Evolutionary conservation across 345 rosid genomes (phyloP).

Genomic region (Sisymbrium irio): DNA sequence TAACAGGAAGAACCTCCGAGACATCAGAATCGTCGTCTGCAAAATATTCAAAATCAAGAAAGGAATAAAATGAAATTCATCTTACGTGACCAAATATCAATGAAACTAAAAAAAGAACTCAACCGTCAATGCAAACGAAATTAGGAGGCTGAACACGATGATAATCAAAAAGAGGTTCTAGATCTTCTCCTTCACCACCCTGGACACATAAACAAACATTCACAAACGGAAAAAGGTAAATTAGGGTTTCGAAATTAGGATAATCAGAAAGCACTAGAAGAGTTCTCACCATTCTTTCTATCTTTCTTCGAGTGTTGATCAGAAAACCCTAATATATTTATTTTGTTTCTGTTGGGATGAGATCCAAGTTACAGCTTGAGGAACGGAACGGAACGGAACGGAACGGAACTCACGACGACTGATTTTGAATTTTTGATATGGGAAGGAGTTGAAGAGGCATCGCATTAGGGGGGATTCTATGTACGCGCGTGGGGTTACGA

Average conservation of each 20-base stretch:
- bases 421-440: conserved; percentile 25
- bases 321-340: too few relatives aligned
- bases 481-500: conserved; percentile 11
- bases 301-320: too few relatives aligned
- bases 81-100: not conserved
- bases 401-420: not conserved
- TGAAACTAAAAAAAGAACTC: not conserved
- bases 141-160: conserved; percentile 61
- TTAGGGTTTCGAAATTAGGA: conserved; percentile 21
- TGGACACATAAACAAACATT: not conserved
- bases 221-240: not conserved
- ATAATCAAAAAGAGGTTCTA: conserved; percentile 78
- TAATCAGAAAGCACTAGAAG: not conserved
- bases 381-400: not conserved
- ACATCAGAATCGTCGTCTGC: conserved; percentile 36
- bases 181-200: conserved; percentile 60
- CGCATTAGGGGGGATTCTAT: not conserved
- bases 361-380: not conserved
- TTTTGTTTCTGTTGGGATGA: not conserved
- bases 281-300: conserved; percentile 23
- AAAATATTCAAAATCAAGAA: not conserved
- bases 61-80: not conserved
- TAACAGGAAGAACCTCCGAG: conserved; percentile 16
- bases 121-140: conserved; percentile 51
- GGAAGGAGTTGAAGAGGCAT: not conserved